Base-by-base conservation (phyloP, 164 flowering plant genomes). In the Sedum album region DNA sequence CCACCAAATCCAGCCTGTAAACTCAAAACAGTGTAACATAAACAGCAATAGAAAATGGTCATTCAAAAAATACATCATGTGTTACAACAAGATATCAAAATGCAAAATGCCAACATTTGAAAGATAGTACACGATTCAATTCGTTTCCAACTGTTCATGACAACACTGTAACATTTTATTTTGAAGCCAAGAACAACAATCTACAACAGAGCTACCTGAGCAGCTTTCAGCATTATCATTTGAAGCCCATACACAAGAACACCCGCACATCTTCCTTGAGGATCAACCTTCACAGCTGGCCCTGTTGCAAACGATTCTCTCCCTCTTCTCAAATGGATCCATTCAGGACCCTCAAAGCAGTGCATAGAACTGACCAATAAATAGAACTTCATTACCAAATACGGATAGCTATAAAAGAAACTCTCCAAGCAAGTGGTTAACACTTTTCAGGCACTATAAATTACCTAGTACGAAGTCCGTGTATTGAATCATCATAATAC, bases 331-430 rank as follows among this genome's bases (percentile, higher is more conserved):
- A 94, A 71, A 75, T 88, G 82, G 68, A 84, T 77, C 98, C 98
- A 94, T 25, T 91, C 87, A 33, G 97, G 93, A 39, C 98, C 96
- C 80, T 94, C 98, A 82, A 91, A 94, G 79, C 97, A 94, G 71
- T 94, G 98, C 98, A 91, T 81, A 44, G 97, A 94, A 73, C 96
- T 94, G 87, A 67, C 67, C 69, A 72, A 62, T 62, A 66, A 49
- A 61, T 36, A 31, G 41, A 70, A 21, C 62, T 41, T 20, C 0
- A 51, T 44, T 13, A 71, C 21, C 15, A 38, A 69, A 36, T n/a
- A 33, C 30, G 66, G 65, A 10, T 41, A 51, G n/a, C 48, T 48
- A 44, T n/a, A 23, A 31, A 48, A 6, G 2, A 13, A 39, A 60
- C 51, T 46, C 31, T 26, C 35, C 25, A 35, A 67, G 38, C 36